These are phyloP conservation scores for Epichloe amarillans DNA, from an alignment of 2,329 filamentous ascomycete genomes.

Conservation along the genomic window DNA sequence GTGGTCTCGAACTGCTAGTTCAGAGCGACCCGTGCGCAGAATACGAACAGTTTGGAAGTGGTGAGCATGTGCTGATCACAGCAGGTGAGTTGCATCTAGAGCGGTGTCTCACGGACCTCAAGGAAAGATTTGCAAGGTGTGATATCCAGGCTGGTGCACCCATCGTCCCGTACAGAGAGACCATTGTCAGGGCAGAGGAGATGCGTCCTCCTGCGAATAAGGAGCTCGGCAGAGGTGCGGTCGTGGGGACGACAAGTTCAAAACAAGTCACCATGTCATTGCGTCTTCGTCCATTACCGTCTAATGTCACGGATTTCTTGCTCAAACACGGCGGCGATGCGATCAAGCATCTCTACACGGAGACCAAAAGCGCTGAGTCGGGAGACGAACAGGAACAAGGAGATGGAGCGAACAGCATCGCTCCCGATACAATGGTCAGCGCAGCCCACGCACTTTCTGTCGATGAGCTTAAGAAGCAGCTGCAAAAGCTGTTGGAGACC, in stretches of 20 bases:
- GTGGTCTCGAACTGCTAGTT: conserved; percentile 71
- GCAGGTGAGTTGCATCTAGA: conserved; percentile 92
- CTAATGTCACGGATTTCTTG: conserved; percentile 71
- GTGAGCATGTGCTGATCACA: conserved; percentile 88
- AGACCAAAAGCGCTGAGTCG: conserved; percentile 35
- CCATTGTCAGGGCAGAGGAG: conserved; percentile 74
- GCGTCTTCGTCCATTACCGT: conserved; percentile 65
- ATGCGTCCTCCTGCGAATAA: conserved; percentile 84
- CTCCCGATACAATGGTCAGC: conserved; percentile 42
- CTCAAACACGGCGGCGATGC: conserved; percentile 62
- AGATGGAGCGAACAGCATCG: conserved; percentile 25
- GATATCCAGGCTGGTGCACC: conserved; percentile 89
- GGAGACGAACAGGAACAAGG: conserved; percentile 19
- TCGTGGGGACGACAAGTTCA: conserved; percentile 63
- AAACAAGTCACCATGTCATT: conserved; percentile 73
- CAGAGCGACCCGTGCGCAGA: conserved; percentile 93
- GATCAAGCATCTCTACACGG: conserved; percentile 66
- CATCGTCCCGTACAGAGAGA: conserved; percentile 92
- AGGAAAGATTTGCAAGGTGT: conserved; percentile 84
- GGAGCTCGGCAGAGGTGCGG: conserved; percentile 71
- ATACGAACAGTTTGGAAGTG: conserved; percentile 84
- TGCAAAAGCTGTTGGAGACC: conserved; percentile 54
- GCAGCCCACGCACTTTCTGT: conserved; percentile 52
- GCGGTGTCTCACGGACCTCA: conserved; percentile 80
- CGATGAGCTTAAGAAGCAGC: conserved; percentile 63